These are phyloP conservation scores for Dioscorea dumetorum DNA, from an alignment of 106 monocot genomes.

Conservation along the genomic window DNA sequence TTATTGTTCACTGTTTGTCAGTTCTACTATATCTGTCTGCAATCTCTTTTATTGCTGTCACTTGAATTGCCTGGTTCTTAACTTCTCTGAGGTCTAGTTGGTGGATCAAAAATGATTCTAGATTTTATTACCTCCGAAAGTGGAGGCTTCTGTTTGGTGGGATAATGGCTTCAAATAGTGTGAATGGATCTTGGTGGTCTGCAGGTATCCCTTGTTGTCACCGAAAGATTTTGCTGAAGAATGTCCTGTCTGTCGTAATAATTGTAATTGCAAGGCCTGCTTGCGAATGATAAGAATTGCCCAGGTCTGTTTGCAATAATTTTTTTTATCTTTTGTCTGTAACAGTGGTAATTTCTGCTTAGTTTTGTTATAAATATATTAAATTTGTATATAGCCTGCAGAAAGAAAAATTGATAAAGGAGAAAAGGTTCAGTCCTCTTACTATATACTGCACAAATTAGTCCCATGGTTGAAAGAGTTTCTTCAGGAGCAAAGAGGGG, in stretches of 20 bases:
- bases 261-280: constrained; percentile 73
- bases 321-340: too few species aligned
- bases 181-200: background rate
- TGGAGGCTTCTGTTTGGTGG: too few species aligned
- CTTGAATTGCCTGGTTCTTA: too few species aligned
- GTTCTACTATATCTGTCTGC: too few species aligned
- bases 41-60: too few species aligned
- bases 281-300: constrained; percentile 50
- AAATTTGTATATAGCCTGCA: constrained; percentile 13
- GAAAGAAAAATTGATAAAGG: constrained; percentile 19
- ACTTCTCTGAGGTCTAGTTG: too few species aligned
- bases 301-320: constrained; percentile 19
- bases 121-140: too few species aligned
- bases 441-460: constrained; percentile 26
- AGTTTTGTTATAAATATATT: too few species aligned
- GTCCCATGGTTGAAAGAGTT: constrained; percentile 65
- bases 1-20: too few species aligned
- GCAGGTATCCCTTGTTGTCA: constrained; percentile 58
- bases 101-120: too few species aligned
- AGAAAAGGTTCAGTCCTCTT: constrained; percentile 21
- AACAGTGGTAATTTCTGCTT: too few species aligned
- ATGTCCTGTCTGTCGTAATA: constrained; percentile 46
- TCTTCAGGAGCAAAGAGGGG: constrained; percentile 35
- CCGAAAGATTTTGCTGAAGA: constrained; percentile 31
- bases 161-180: background rate